Evolutionary conservation across 257 asterid genomes (phyloP), one percentile per base, ranked within the genome.

Genomic region (Fraxinus pennsylvanica): DNA sequence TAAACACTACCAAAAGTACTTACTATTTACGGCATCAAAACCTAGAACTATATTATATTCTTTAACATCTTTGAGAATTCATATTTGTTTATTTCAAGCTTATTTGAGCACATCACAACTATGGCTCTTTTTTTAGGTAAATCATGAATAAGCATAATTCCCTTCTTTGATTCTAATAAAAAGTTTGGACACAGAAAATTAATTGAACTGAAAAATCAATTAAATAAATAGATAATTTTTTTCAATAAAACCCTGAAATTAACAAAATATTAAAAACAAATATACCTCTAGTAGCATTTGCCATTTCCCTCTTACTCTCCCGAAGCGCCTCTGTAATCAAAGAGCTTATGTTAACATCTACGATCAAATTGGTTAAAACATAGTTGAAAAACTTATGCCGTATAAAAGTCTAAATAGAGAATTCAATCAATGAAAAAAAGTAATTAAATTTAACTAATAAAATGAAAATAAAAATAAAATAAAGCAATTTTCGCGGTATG

Each of bases 251-350:
- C 38, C 13, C 1, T 9, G 2, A 47, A 41, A 72, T 22, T 6
- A 68, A 41, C 14, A 41, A 41, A 41, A 41, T 9, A 41, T 41
- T 41, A 10, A 41, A 41, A 41, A 6, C 6, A 3, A 65, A 74
- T 41, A 92, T 73, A 92, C 98, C 98, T 90, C 98, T 87, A 52
- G 97, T 91, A 39, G 98, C 94, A 84, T 88, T 87, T 43, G 92
- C 43, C 91, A 93, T 88, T 82, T 93, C 96, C 78, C 94, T 82
- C 82, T 88, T 93, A 82, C 98, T 93, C 84, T 85, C 89, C 68
- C 98, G 83, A 66, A 93, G 90, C 71, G 91, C 92, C 92, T 93
- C 97, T 93, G 97, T 79, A 72, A 85, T 65, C 73, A 72, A 81
- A 50, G 38, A 68, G 38, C 47, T 3, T 30, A 75, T 78, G 39